A percentile compares a stretch with the other conserved stretches of the same genome.
Conservation (phyloP, 2,329 filamentous ascomycete genomes). For the Xylaria sp. region DNA sequence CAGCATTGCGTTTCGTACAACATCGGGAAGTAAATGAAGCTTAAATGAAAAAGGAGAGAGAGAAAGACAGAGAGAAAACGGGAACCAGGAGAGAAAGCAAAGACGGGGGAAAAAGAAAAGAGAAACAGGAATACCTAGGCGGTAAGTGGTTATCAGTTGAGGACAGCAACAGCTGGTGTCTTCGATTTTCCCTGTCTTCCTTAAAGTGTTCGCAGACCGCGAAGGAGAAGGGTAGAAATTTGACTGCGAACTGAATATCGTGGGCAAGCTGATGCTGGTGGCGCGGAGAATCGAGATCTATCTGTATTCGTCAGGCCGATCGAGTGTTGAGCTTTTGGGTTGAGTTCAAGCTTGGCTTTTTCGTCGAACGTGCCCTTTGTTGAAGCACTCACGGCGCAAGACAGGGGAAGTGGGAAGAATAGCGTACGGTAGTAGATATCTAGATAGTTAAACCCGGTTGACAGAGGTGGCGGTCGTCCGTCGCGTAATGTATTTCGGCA, state of each 20-base stretch:
- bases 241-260: not conserved
- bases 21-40: conserved; percentile 36
- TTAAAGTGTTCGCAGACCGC: not conserved
- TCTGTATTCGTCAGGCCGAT: not conserved
- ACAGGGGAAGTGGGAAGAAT: not conserved
- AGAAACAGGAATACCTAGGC: not conserved
- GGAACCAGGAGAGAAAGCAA: conserved; percentile 4
- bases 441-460: too few species aligned
- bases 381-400: not conserved
- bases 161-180: not conserved
- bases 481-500: conserved; percentile 2
- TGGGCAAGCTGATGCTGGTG: not conserved
- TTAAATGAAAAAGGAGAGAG: conserved; percentile 20
- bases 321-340: not conserved
- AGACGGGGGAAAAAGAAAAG: not conserved
- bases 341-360: not conserved
- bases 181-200: not conserved
- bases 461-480: not conserved
- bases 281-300: not conserved
- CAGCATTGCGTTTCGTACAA: conserved; percentile 32
- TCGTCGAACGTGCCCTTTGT: not conserved
- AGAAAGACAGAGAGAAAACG: too few species aligned
- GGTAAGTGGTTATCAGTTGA: conserved; percentile 14
- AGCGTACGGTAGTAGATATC: not conserved
- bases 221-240: not conserved